Evolutionary conservation across 108 stramenopile genomes (phyloP).

Genomic region (Thalassiosira profunda): DNA sequence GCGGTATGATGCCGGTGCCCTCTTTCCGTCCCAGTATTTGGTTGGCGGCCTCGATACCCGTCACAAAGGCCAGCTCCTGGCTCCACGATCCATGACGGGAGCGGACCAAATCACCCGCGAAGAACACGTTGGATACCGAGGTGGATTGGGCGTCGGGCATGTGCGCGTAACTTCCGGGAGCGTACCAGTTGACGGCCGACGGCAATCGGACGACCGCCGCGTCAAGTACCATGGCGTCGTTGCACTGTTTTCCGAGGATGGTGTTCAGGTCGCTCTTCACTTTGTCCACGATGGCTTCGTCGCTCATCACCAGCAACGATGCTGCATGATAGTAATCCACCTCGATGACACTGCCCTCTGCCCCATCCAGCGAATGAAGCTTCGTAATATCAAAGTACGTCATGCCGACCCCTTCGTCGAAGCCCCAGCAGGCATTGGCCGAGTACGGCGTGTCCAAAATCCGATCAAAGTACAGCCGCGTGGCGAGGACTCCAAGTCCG

Average conservation of each 20-base stretch:
- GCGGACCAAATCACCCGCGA: constrained; percentile 78
- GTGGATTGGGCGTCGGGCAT: constrained; percentile 62
- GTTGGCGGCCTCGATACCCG: constrained; percentile 83
- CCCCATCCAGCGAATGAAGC: constrained; percentile 50
- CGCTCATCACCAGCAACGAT: constrained; percentile 65
- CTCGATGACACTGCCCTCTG: constrained; percentile 61
- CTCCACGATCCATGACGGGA: constrained; percentile 84
- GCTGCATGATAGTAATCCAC: constrained; percentile 88
- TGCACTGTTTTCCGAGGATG: constrained; percentile 52
- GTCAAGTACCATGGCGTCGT: constrained; percentile 53
- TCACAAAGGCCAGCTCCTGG: constrained; percentile 90
- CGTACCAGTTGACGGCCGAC: constrained; percentile 81
- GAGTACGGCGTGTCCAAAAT: constrained; percentile 62
- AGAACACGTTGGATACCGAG: constrained; percentile 65
- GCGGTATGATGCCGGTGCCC: constrained; percentile 52
- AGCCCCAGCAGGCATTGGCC: constrained; percentile 90
- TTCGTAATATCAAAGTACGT: constrained; percentile 83
- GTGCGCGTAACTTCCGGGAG: constrained; percentile 64
- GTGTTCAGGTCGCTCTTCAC: constrained; percentile 64
- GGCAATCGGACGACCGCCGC: constrained; percentile 70
- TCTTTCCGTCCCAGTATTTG: constrained; percentile 32
- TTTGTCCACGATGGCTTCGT: constrained; percentile 70
- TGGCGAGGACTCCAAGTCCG: constrained; percentile 80
- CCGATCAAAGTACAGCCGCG: constrained; percentile 71
- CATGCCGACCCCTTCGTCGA: constrained; percentile 84